Evolutionary conservation across 169 alveolate species (phyloP).

Genomic region (Babesia ovata): DNA sequence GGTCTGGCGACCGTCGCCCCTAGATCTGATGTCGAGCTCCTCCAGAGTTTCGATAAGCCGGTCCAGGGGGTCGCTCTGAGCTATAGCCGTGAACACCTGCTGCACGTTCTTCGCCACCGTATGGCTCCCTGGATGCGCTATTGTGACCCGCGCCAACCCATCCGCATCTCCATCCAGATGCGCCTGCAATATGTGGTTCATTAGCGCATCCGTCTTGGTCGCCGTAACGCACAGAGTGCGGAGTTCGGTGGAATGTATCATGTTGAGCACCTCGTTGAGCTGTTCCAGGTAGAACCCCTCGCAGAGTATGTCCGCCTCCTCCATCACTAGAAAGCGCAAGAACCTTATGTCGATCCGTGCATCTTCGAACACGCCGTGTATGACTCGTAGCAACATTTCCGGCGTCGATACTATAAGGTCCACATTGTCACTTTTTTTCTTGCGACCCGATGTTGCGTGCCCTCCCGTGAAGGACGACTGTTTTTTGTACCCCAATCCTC

Average conservation of each 20-base stretch:
- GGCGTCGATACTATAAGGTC: slow-evolving; percentile 61
- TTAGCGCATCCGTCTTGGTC: slow-evolving; percentile 37
- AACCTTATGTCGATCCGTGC: slow-evolving; percentile 37
- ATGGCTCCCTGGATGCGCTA: slow-evolving; percentile 27
- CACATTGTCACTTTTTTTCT: slow-evolving; percentile 29
- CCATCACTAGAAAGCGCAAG: slow-evolving; percentile 38
- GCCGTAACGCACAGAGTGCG: slow-evolving; percentile 34
- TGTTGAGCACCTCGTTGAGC: slow-evolving; percentile 41
- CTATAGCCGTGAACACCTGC: slow-evolving; percentile 48
- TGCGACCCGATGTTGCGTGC: neutral
- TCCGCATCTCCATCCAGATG: slow-evolving; percentile 29
- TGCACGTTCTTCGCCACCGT: slow-evolving; percentile 13
- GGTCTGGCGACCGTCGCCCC: slow-evolving; percentile 14
- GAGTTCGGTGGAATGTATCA: slow-evolving; percentile 28
- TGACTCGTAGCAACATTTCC: slow-evolving; percentile 52
- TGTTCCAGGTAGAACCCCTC: slow-evolving; percentile 61
- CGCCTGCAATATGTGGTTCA: slow-evolving; percentile 36
- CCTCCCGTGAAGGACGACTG: slow-evolving; percentile 29
- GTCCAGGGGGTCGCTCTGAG: slow-evolving; percentile 52
- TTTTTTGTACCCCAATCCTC: slow-evolving; percentile 62
- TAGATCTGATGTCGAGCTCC: slow-evolving; percentile 24
- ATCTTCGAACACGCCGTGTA: slow-evolving; percentile 46
- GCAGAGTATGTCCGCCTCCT: slow-evolving; percentile 59
- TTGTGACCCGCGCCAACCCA: slow-evolving; percentile 5
- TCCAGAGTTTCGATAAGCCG: slow-evolving; percentile 44